phyloP scores from a whole-genome alignment of 2,329 filamentous ascomycete species.

The Pestalotiopsis sp. region DNA sequence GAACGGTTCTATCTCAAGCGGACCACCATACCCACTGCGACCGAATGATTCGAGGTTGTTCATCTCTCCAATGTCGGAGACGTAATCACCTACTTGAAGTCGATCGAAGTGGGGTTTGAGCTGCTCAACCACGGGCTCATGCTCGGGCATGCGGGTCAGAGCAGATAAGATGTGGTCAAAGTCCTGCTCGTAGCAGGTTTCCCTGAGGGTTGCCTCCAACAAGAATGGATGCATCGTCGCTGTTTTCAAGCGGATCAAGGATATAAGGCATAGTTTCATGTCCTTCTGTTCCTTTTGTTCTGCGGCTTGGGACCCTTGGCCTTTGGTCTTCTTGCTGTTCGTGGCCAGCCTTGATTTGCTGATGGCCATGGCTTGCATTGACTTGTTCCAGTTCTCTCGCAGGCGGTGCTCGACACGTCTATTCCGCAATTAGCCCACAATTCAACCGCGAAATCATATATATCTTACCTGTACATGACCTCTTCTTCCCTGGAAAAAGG shows the following conservation, averaged over 20 bases:
- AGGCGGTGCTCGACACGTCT: not conserved
- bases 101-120: not conserved
- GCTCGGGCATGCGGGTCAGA: not conserved
- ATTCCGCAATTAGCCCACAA: not conserved
- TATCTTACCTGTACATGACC: constrained; percentile 8
- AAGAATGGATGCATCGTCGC: constrained; percentile 2
- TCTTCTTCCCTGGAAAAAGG: not conserved
- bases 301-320: not conserved
- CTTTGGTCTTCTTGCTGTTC: not conserved
- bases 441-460: not conserved
- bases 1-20: not conserved
- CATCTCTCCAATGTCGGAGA: not conserved
- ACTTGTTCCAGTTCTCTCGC: not conserved
- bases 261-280: not conserved
- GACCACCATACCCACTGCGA: not conserved
- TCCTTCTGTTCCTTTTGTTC: not conserved
- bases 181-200: not conserved
- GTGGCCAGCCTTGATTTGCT: not conserved
- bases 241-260: not conserved
- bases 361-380: not conserved
- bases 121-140: not conserved
- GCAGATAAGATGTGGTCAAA: not conserved
- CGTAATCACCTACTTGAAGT: not conserved
- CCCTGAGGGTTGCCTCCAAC: not conserved
- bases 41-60: not conserved